Evolutionary conservation across 129 eudicot species (phyloP).

Genomic region (Escallonia rubra): DNA sequence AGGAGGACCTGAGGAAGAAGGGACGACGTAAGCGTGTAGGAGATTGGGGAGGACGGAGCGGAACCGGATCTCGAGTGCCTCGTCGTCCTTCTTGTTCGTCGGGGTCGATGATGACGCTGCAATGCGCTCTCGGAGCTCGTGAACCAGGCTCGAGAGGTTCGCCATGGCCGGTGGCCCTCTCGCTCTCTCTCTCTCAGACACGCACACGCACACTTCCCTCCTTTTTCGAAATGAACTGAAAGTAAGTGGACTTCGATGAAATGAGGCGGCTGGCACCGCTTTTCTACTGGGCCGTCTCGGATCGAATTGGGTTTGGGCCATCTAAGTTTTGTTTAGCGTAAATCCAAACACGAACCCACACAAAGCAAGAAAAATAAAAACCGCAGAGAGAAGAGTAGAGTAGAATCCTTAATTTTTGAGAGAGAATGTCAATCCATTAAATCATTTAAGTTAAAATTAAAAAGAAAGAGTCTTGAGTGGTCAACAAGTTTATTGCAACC

Average conservation of each 20-base stretch:
- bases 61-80: conserved; percentile 61
- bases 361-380: no score
- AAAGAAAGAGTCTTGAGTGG: no score
- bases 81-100: conserved; percentile 37
- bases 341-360: no score
- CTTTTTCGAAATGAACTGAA: conserved; percentile 3
- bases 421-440: no score
- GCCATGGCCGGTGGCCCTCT: conserved; percentile 38
- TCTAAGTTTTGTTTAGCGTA: no score
- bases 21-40: conserved; percentile 73
- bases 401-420: no score
- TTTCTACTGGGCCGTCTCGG: no score
- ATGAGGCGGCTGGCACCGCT: no score
- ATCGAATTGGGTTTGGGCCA: no score
- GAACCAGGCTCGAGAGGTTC: conserved; percentile 73
- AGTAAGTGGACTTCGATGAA: neutral
- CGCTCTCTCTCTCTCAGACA: conserved; percentile 8
- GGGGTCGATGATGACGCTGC: conserved; percentile 83
- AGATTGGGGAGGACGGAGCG: conserved; percentile 88
- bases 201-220: conserved; percentile 10
- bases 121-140: conserved; percentile 93
- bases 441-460: no score
- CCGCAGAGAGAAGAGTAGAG: no score
- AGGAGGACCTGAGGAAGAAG: conserved; percentile 59
- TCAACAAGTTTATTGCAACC: no score